Percentiles rank a stretch among this genome's conserved stretches.
Evolutionary conservation across 805 yeast species (phyloP).

Genomic region (Kluyveromyces siamensis): DNA sequence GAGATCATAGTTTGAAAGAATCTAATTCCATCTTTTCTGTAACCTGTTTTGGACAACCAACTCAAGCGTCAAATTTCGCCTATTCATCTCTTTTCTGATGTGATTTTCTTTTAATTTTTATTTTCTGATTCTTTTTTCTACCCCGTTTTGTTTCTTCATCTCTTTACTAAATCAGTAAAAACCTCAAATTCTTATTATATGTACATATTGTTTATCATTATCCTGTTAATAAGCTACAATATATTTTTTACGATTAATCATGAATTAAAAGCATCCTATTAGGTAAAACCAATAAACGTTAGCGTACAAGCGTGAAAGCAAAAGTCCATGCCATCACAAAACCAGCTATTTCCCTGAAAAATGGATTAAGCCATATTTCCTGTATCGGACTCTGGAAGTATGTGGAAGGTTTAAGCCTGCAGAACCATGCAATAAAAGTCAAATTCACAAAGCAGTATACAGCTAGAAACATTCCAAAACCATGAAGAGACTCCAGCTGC

Average conservation of each 20-base stretch:
- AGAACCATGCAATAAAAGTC: conserved; percentile 27
- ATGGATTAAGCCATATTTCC: conserved; percentile 36
- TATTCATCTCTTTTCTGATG: no score
- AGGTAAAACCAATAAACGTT: background rate
- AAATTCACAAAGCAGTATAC: conserved; percentile 29
- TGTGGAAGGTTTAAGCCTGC: conserved; percentile 28
- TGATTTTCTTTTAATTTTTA: no score
- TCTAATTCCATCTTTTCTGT: no score
- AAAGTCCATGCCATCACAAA: conserved; percentile 53
- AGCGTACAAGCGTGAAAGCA: conserved; percentile 38
- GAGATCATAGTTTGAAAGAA: no score
- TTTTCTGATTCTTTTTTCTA: background rate
- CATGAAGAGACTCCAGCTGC: conserved; percentile 39
- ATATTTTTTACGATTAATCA: background rate
- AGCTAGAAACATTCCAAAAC: conserved; percentile 36
- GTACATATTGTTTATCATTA: conserved; percentile 4
- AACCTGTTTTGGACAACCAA: no score
- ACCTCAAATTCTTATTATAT: conserved; percentile 3
- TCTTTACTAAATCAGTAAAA: background rate
- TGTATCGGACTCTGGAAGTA: conserved; percentile 34
- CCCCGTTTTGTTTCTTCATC: conserved; percentile 2
- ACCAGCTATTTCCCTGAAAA: conserved; percentile 42
- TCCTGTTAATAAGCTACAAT: conserved; percentile 3
- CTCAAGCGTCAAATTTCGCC: no score
- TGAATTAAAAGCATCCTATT: background rate